These are phyloP conservation scores for Chaetoscypha palmicola DNA, from an alignment of 2,329 filamentous ascomycete genomes.

Conservation along the genomic window DNA sequence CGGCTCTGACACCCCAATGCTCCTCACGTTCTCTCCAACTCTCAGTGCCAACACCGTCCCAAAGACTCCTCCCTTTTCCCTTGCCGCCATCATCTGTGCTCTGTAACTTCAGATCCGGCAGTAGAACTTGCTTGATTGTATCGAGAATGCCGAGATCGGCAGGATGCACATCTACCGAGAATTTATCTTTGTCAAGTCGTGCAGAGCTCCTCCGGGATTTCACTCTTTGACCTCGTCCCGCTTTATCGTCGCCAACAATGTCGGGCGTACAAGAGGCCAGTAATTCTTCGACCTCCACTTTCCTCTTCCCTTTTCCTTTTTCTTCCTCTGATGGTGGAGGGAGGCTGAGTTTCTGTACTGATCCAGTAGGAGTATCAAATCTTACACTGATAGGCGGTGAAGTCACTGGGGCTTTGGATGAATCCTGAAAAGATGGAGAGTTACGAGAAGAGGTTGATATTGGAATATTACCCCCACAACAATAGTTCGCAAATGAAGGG, in stretches of 20 bases:
- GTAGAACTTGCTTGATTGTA: conserved; percentile 39
- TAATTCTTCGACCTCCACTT: conserved; percentile 20
- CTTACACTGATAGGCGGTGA: conserved; percentile 12
- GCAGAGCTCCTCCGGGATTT: conserved; percentile 40
- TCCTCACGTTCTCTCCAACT: conserved; percentile 19
- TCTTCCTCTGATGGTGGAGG: conserved; percentile 6
- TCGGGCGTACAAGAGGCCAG: conserved; percentile 37
- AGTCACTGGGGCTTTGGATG: conserved; percentile 3
- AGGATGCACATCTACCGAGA: conserved; percentile 45
- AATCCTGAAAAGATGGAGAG: conserved; percentile 9
- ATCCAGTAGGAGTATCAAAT: conserved; percentile 9
- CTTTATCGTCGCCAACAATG: conserved; percentile 17
- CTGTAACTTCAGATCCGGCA: conserved; percentile 3
- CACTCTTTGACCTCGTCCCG: conserved; percentile 3
- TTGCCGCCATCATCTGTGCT: neutral
- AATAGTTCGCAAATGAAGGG: conserved; percentile 10
- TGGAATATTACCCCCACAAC: conserved; percentile 12
- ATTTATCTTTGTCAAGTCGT: conserved; percentile 43
- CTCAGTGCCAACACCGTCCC: conserved; percentile 15
- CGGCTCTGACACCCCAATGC: conserved; percentile 37
- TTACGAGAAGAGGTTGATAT: conserved; percentile 5
- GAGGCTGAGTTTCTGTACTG: conserved; percentile 3
- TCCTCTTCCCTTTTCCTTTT: conserved; percentile 1
- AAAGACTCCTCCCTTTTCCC: conserved; percentile 5
- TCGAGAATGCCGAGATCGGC: conserved; percentile 47